These are phyloP conservation scores for Euclidium syriacum DNA, from an alignment of 345 rosid species.

Conservation along the genomic window DNA sequence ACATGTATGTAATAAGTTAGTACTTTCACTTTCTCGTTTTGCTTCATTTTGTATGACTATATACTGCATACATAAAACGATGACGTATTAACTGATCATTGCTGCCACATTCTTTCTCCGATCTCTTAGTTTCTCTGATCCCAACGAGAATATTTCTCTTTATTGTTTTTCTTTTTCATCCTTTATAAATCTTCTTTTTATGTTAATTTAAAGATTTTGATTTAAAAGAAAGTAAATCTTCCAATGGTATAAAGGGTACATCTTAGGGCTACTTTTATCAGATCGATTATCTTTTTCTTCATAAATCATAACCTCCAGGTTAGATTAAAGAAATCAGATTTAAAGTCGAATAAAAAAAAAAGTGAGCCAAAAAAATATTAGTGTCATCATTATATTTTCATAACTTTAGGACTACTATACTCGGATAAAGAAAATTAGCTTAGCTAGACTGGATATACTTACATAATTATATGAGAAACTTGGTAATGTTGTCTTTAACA, in stretches of 20 bases:
- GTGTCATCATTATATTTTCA: slow-evolving; percentile 17
- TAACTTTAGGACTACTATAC: slow-evolving; percentile 15
- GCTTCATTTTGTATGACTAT: slow-evolving; percentile 22
- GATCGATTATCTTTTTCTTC: slow-evolving; percentile 31
- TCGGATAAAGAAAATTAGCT: slow-evolving; percentile 3
- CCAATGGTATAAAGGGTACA: slow-evolving; percentile 34
- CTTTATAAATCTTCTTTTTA: slow-evolving; percentile 35
- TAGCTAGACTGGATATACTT: not conserved
- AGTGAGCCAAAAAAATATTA: not conserved
- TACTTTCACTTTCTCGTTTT: slow-evolving; percentile 28
- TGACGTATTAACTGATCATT: slow-evolving; percentile 36
- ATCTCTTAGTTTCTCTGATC: slow-evolving; percentile 46
- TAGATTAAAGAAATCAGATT: slow-evolving; percentile 26
- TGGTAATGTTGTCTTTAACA: not conserved
- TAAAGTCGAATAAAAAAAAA: slow-evolving; percentile 23
- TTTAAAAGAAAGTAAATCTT: slow-evolving; percentile 35
- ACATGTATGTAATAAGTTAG: slow-evolving; percentile 1
- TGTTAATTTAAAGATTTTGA: slow-evolving; percentile 26
- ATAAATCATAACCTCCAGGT: slow-evolving; percentile 33
- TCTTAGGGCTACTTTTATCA: slow-evolving; percentile 33
- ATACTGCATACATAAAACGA: slow-evolving; percentile 32
- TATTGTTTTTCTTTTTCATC: slow-evolving; percentile 20
- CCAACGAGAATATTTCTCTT: slow-evolving; percentile 38
- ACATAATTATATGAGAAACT: not conserved
- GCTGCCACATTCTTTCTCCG: slow-evolving; percentile 39